Evolutionary conservation across 2,329 filamentous ascomycete species (phyloP), one percentile per base, ranked within the genome.

Genomic region (Ceratocystis huliohia): DNA sequence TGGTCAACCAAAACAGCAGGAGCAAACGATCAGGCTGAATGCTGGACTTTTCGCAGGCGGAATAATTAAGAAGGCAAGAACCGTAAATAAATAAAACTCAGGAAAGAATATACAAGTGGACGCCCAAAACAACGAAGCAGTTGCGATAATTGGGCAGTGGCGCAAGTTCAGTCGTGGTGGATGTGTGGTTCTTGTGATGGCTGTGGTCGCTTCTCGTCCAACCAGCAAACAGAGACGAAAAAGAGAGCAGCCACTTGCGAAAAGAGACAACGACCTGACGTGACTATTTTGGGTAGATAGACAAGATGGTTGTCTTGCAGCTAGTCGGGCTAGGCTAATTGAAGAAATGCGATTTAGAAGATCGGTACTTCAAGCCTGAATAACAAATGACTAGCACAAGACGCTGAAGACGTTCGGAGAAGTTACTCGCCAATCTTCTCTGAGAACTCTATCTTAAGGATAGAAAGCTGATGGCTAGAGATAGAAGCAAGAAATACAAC

Each of bases 1-100:
- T 59, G 56, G 56, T 59, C 56, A 37, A 59, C 56, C 17, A 20
- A 59, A 59, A 37, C 56, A 59, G 56, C 56, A 59, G n/a, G 56
- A 59, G 28, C 56, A 59, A 59, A 59, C 56, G 28, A 30, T 20
- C 56, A 59, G 56, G 56, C 56, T 59, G 28, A 59, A 30, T 25
- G 48, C 22, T 22, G 13, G 48, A 22, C 15, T 53, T 20, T 33
- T 37, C 28, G 56, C 10, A 5, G 28, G 20, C 56, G 22, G 22
- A 37, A 17, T 37, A 30, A 37, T 37, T 33, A 37, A 59, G 17
- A 37, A 5, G 30, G 56, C 25, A 59, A 59, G 30, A 37, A 30
- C 28, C 56, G 1, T 37, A 57, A 33, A 15, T 7, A 33, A 57
- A 59, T 10, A 37, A 28, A 25, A 1, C 8, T 5, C 8, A 28